Base-by-base conservation (phyloP, 2,329 filamentous ascomycete species). In the Hymenoscyphus fraxineus region DNA sequence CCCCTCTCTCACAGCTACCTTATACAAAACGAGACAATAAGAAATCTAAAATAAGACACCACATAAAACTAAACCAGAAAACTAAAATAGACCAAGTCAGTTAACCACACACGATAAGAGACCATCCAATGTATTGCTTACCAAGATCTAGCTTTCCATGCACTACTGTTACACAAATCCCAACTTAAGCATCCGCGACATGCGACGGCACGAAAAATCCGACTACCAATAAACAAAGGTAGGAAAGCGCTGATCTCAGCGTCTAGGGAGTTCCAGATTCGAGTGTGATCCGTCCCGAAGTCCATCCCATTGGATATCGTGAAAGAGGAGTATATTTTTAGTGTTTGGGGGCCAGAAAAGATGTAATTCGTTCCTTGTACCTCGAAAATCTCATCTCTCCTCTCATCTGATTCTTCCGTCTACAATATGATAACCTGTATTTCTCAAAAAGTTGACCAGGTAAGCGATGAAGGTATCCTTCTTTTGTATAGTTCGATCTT, bases 351-450 rank as follows among this genome's bases (percentile, higher is more conserved):
- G 27, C 27, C 27, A 19, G 54, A 32, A 56, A 56, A 56, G 41
- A 57, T 13, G 40, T 31, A 55, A 27, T 32, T 56, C 19, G 16
- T 32, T 56, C 51, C 51, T 31, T 55, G 54, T 35, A 35, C 13
- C 32, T 35, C 16, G 16, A 56, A 31, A 3, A 7, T 27, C 13
- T 32, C 51, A 10, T 51, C 38, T 22, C 2, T 27, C 27, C 40
- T 19, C 13, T 59, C 32, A 19, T 54, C 44, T 19, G 16, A n/a
- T 54, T 55, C 5, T 41, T 70, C 66, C 66, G 56, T 63, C 65
- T 13, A 64, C 64, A 13, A 72, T 67, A 2, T 64, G 38, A 57
- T 67, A 71, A 9, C 70, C 70, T 9, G 66, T 61, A 1, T 41
- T 63, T 22, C 65, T 54, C 15, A 72, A 40, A 40, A 66, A 71